These are phyloP conservation scores for Aspergillus candidus DNA, from an alignment of 2,329 filamentous ascomycete genomes.

Conservation along the genomic window DNA sequence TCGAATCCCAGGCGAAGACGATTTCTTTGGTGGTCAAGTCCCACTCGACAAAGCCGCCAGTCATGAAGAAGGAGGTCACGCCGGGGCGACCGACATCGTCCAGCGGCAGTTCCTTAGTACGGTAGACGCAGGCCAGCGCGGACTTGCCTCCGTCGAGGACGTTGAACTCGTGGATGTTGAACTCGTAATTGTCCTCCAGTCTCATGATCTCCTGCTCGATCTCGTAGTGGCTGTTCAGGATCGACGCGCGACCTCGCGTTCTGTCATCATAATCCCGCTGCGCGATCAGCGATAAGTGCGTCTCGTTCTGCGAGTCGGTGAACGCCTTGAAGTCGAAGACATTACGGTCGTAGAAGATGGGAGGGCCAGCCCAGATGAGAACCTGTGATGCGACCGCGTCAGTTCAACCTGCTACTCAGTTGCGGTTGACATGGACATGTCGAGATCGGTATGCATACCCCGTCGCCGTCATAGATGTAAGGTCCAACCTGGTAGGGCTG, in stretches of 20 bases:
- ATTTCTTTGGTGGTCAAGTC: constrained; percentile 26
- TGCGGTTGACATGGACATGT: neutral
- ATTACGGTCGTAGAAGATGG: constrained; percentile 41
- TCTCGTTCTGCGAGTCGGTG: constrained; percentile 34
- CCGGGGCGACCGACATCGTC: constrained; percentile 19
- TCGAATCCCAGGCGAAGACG: constrained; percentile 32
- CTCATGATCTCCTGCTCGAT: constrained; percentile 37
- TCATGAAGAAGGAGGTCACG: constrained; percentile 21
- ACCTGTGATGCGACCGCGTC: constrained; percentile 18
- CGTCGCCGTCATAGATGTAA: constrained; percentile 47
- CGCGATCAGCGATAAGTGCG: constrained; percentile 43
- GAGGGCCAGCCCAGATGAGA: constrained; percentile 44
- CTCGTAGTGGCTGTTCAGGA: constrained; percentile 43
- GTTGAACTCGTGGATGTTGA: constrained; percentile 38
- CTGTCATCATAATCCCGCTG: constrained; percentile 28
- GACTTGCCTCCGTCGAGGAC: constrained; percentile 26
- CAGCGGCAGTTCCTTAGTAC: constrained; percentile 18
- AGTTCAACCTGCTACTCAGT: constrained; percentile 1
- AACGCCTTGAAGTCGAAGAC: constrained; percentile 43
- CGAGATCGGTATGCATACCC: constrained; percentile 22
- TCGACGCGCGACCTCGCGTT: constrained; percentile 40
- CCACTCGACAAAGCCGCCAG: constrained; percentile 30
- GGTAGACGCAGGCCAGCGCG: constrained; percentile 22
- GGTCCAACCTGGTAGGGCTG: constrained; percentile 43
- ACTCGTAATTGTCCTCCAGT: constrained; percentile 17